These are phyloP conservation scores for Hanseniaspora jakobsenii DNA, from an alignment of 805 yeast species.

Conservation along the genomic window DNA sequence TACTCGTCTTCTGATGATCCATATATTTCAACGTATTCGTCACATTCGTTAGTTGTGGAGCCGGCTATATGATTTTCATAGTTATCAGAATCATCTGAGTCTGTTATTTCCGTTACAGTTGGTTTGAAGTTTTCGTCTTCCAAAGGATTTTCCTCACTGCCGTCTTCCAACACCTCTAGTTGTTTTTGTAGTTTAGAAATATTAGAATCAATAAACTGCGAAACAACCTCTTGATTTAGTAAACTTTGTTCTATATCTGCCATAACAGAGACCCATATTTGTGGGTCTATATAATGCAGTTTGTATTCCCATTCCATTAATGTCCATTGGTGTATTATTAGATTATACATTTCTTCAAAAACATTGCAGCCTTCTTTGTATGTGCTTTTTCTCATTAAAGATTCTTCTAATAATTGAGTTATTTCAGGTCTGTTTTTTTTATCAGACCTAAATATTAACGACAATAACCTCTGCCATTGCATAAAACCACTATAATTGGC, in stretches of 20 bases:
- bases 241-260: neutral
- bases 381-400: neutral
- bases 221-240: neutral
- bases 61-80: neutral
- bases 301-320: constrained; percentile 22
- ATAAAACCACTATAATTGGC: constrained; percentile 53
- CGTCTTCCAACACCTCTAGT: neutral
- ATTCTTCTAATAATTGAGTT: neutral
- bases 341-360: constrained; percentile 19
- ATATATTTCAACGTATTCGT: constrained; percentile 3
- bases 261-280: neutral
- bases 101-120: neutral
- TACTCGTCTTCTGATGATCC: constrained; percentile 18
- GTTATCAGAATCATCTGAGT: neutral
- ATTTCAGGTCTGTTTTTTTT: neutral
- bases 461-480: constrained; percentile 50
- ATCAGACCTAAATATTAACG: constrained; percentile 23
- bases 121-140: neutral
- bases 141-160: neutral
- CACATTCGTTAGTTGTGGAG: neutral
- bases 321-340: constrained; percentile 18
- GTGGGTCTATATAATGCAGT: constrained; percentile 19
- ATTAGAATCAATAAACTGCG: neutral
- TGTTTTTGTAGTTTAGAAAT: constrained; percentile 1
- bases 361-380: constrained; percentile 12